Evolutionary conservation across 1,284 basidiomycete species (phyloP).

Genomic region (Pseudozyma hubeiensis): DNA sequence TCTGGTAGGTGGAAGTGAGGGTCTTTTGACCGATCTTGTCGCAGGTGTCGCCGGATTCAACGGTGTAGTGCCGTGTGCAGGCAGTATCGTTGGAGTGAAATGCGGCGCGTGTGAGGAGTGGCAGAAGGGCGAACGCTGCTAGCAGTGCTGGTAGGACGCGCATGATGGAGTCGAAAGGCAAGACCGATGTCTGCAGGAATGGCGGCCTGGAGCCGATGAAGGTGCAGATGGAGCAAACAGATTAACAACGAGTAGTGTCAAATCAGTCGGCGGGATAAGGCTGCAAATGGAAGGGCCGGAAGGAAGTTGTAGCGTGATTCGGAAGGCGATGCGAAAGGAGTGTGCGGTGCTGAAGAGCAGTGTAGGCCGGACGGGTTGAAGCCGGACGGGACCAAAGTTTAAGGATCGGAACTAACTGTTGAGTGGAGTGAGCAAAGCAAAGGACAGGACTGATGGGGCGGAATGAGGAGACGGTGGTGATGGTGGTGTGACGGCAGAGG

Average conservation of each 20-base stretch:
- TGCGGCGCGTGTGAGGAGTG: constrained; percentile 27
- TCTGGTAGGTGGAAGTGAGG: constrained; percentile 80
- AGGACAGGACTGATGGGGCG: neutral
- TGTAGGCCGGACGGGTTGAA: constrained; percentile 1
- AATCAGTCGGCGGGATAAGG: too few relatives aligned
- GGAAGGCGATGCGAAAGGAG: constrained; percentile 17
- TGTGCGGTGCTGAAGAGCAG: constrained; percentile 50
- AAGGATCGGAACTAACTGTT: neutral
- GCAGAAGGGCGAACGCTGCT: constrained; percentile 20
- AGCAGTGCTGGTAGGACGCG: constrained; percentile 19
- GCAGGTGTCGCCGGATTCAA: constrained; percentile 76
- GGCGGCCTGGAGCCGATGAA: too few relatives aligned
- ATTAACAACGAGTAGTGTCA: too few relatives aligned
- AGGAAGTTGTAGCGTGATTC: neutral
- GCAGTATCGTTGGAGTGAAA: constrained; percentile 61
- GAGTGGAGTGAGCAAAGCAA: neutral
- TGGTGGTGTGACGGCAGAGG: neutral
- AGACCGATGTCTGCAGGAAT: too few relatives aligned
- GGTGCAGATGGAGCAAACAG: too few relatives aligned
- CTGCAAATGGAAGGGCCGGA: too few relatives aligned
- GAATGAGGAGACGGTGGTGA: neutral
- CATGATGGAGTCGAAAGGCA: constrained; percentile 17
- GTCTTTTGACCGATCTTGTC: constrained; percentile 77
- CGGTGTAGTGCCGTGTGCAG: constrained; percentile 76
- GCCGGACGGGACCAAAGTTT: constrained; percentile 1